These are phyloP conservation scores for Penicillium odoratum DNA, from an alignment of 495 filamentous ascomycete species.

Conservation along the genomic window DNA sequence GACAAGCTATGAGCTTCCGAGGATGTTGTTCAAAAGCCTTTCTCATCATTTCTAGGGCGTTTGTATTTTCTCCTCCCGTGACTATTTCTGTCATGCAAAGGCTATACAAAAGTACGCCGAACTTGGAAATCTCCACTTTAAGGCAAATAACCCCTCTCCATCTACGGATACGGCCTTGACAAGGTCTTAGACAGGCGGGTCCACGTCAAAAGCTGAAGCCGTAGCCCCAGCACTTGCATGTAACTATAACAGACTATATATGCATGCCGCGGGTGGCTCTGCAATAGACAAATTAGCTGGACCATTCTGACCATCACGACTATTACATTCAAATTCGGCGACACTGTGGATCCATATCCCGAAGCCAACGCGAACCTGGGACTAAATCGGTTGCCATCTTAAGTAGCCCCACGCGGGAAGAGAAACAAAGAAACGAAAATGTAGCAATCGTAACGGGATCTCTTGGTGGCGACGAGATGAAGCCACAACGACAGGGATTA, in stretches of 20 bases:
- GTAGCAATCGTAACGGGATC: not conserved
- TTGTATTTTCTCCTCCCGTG: not conserved
- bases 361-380: slow-evolving; percentile 20
- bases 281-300: slow-evolving; percentile 13
- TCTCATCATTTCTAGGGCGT: not conserved
- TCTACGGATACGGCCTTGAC: not conserved
- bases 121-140: too few species aligned
- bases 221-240: slow-evolving; percentile 4
- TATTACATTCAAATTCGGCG: slow-evolving; percentile 13
- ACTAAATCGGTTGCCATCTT: slow-evolving; percentile 10
- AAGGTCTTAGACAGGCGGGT: slow-evolving; percentile 24
- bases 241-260: slow-evolving; percentile 16
- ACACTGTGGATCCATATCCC: slow-evolving; percentile 21
- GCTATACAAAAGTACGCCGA: slow-evolving; percentile 1
- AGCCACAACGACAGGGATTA: slow-evolving; percentile 7
- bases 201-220: slow-evolving; percentile 16
- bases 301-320: slow-evolving; percentile 11
- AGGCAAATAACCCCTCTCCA: not conserved
- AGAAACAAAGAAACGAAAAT: slow-evolving; percentile 16
- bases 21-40: not conserved
- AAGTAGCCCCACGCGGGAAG: slow-evolving; percentile 30
- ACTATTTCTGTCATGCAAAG: not conserved
- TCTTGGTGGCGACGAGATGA: slow-evolving; percentile 3
- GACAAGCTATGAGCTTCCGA: slow-evolving; percentile 1
- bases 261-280: slow-evolving; percentile 18